Conservation (phyloP, 225 moss, liverwort and hornwort species). For the Takakia lepidozioides region DNA sequence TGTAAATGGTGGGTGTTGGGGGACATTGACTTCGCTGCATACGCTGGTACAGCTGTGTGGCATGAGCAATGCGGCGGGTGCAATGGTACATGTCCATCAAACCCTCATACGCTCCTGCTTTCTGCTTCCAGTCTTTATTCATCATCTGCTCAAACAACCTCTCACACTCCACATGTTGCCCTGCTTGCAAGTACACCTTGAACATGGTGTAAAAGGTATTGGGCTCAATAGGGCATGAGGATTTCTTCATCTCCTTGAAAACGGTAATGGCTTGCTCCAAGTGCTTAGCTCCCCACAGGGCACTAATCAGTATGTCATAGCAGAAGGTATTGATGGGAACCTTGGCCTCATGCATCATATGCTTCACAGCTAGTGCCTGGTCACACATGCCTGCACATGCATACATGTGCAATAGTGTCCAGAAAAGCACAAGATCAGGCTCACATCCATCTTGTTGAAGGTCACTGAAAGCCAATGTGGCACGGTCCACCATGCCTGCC, state of each 20-base stretch:
- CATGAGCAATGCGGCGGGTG: conserved; percentile 29
- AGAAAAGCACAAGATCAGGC: conserved; percentile 31
- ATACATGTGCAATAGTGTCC: conserved; percentile 40
- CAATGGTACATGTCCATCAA: conserved; percentile 33
- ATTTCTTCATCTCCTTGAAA: conserved; percentile 49
- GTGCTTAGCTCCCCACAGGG: conserved; percentile 24
- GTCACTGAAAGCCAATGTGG: conserved; percentile 21
- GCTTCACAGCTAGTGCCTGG: conserved; percentile 34
- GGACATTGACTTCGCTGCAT: conserved; percentile 24
- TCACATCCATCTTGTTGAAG: conserved; percentile 17
- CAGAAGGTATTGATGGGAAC: conserved; percentile 31
- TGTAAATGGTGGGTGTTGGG: conserved; percentile 28
- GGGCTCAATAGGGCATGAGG: conserved; percentile 27
- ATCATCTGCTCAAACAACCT: conserved; percentile 35
- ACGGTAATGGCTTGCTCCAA: conserved; percentile 36
- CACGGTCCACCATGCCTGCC: conserved; percentile 34
- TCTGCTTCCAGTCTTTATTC: conserved; percentile 21
- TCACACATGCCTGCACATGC: conserved; percentile 18
- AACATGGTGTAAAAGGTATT: conserved; percentile 23
- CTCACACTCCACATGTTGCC: conserved; percentile 45
- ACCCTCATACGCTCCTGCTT: conserved; percentile 19
- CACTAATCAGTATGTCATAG: conserved; percentile 31
- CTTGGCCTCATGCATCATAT: conserved; percentile 29
- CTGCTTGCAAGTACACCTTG: conserved; percentile 34
- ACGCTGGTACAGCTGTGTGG: conserved; percentile 25